Evolutionary conservation across 768 basidiomycete genomes (phyloP), one percentile per base, ranked within the genome.

Genomic region (Stropharia rugosoannulata): DNA sequence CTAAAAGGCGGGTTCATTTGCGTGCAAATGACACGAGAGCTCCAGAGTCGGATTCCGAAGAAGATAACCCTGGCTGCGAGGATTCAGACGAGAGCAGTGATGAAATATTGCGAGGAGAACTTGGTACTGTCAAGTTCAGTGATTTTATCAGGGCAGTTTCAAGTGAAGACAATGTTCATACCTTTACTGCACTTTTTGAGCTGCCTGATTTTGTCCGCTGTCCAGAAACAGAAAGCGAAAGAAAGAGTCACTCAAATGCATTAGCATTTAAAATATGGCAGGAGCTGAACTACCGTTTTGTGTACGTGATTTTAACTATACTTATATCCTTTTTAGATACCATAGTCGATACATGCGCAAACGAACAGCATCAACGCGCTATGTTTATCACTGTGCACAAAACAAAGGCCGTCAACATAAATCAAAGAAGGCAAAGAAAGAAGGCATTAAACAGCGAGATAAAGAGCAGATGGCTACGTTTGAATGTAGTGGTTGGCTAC

Each of bases 381-480:
- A 41, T 45, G 56, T 56, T 47, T 64, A 58, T 51, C 40, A 59
- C 35, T 64, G 61, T 43, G 51, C 48, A 10, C 62, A 61, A 54
- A 55, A 37, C 40, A 44, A n/a, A 11, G 44, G 44, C 44, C 41
- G 42, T 51, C 67, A 62, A 43, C 63, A 59, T 45, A 65, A 62
- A 22, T 35, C 57, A n/a, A 56, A 58, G 54, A 63, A 57, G 46
- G 56, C 25, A 19, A 46, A 32, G 27, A 52, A 42, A 41, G 60
- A 66, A 42, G 55, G 54, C 18, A 48, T 50, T 3, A 67, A 68
- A 49, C 51, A 58, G 5, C 56, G 62, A 32, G 67, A 68, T 53
- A 67, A 66, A 38, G 51, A 57, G 13, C 11, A 52, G 19, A 69
- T 71, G 64, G 48, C 58, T 7, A 32, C 61, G 0, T 71, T 68